phyloP scores from a whole-genome alignment of 2,329 filamentous ascomycete species.

The Fusarium clavum region DNA sequence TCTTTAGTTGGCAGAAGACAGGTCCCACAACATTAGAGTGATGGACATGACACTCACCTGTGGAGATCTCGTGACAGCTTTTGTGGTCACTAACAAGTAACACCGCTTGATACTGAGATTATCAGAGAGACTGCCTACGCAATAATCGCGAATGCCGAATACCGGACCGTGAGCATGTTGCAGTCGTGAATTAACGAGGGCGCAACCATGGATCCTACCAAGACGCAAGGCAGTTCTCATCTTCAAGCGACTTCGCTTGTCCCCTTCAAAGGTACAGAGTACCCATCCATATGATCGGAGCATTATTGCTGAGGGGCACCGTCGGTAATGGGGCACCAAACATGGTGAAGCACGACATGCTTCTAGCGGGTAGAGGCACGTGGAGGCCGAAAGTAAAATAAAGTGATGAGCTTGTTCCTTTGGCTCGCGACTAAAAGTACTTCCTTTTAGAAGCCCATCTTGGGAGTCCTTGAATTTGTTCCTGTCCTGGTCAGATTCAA shows the following conservation, averaged over 20 bases:
- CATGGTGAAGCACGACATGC: slow-evolving; percentile 6
- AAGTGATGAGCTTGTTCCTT: not conserved
- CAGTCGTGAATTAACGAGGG: not conserved
- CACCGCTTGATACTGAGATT: not conserved
- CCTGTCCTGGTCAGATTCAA: not conserved
- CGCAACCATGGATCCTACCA: not conserved
- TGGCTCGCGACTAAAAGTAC: not conserved
- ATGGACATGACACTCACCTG: slow-evolving; percentile 27
- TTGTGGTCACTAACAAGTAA: slow-evolving; percentile 13
- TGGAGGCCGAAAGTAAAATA: not conserved
- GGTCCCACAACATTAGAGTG: slow-evolving; percentile 32
- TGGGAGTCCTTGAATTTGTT: not conserved
- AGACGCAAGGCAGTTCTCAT: not conserved
- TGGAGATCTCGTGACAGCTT: slow-evolving; percentile 31
- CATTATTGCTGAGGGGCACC: slow-evolving; percentile 5
- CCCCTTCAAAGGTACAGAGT: not conserved
- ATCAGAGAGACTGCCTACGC: not conserved
- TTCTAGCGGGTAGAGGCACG: slow-evolving; percentile 6
- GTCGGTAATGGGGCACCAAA: slow-evolving; percentile 18
- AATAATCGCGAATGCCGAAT: not conserved
- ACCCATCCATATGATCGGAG: not conserved
- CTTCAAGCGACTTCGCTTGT: not conserved
- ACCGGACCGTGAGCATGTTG: not conserved
- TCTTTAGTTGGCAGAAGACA: slow-evolving; percentile 9
- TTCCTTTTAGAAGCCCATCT: not conserved